Evolutionary conservation across 768 basidiomycete genomes (phyloP), one percentile per base, ranked within the genome.

Genomic region (Pleurotus platypus): DNA sequence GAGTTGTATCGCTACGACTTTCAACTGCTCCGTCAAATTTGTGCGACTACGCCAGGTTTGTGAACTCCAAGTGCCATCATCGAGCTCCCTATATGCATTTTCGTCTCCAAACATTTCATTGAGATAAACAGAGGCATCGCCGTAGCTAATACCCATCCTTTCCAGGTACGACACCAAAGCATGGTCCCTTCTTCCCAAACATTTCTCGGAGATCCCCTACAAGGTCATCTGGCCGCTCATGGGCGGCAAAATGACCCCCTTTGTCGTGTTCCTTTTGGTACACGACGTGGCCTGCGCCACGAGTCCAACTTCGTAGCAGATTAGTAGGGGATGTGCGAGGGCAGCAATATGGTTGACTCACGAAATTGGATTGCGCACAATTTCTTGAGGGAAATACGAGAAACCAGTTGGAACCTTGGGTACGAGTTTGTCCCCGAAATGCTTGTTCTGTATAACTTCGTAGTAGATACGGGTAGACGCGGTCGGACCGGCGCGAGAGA

Each of bases 241-340:
- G 63, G 0, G 84, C 76, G 8, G 83, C 79, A 62, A 87, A 86
- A 65, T 86, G 85, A 1, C 85, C 84, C 4, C 85, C 84, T 5
- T 64, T 64, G 1, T 70, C 69, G 50, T 86, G 84, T 13, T 74
- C 68, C 3, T 73, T 68, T 59, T 79, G 73, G 51, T 80, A 83
- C 3, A 85, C 78, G 15, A 76, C 53, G 61, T 68, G 70, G 61
- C 76, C 59, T 48, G 67, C 12, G 53, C 65, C 61, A 30, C 69
- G 61, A 59, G 67, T 22, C 81, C 82, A 85, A 11, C 82, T 84
- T 48, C 12, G 12, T 22, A 26, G 37, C n/a, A 48, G 11, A 18
- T 26, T 16, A 22, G 22, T 6, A 20, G 5, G 27, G 50, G 7
- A n/a, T 38, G 5, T 35, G 4, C 6, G 15, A 43, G 42, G 42